phyloP scores from a whole-genome alignment of 1,284 basidiomycete species.

The Sanghuangporus weigelae region DNA sequence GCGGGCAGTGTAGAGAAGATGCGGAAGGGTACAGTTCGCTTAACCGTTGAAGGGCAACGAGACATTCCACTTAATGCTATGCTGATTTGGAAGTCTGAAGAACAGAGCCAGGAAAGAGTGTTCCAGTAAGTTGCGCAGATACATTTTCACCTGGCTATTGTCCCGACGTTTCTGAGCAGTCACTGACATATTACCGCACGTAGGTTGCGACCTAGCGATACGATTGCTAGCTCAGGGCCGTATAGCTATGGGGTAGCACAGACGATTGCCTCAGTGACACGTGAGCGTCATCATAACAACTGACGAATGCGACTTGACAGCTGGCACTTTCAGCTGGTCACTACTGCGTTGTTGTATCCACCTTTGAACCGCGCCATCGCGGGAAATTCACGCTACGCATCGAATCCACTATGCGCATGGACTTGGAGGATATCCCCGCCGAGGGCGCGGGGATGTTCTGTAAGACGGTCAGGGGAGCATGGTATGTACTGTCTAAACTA shows the following conservation, averaged over 20 bases:
- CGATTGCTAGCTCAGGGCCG: constrained; percentile 69
- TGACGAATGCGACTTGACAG: neutral
- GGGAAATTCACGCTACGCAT: constrained; percentile 63
- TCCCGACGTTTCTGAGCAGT: neutral
- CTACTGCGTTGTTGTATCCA: constrained; percentile 79
- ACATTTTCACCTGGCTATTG: constrained; percentile 1
- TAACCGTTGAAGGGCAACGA: constrained; percentile 54
- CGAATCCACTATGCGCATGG: constrained; percentile 58
- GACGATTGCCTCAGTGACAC: constrained; percentile 43
- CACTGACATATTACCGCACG: neutral
- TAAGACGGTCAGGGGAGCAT: constrained; percentile 59
- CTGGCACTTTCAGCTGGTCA: constrained; percentile 55
- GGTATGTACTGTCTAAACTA: constrained; percentile 40
- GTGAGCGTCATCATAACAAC: constrained; percentile 36
- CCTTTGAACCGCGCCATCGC: constrained; percentile 69
- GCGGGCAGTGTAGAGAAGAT: constrained; percentile 15
- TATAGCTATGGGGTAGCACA: constrained; percentile 80
- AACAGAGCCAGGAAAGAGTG: constrained; percentile 52
- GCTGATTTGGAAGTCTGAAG: constrained; percentile 57
- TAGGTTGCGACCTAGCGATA: constrained; percentile 60
- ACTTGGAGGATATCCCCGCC: constrained; percentile 73
- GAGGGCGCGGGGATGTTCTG: constrained; percentile 92
- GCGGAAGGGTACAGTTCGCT: constrained; percentile 39
- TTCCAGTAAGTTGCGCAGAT: constrained; percentile 51
- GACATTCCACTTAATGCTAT: constrained; percentile 74